A percentile compares a stretch with the other conserved stretches of the same genome.
phyloP scores from a whole-genome alignment of 768 basidiomycete genomes.

The Termitomyces sp. region DNA sequence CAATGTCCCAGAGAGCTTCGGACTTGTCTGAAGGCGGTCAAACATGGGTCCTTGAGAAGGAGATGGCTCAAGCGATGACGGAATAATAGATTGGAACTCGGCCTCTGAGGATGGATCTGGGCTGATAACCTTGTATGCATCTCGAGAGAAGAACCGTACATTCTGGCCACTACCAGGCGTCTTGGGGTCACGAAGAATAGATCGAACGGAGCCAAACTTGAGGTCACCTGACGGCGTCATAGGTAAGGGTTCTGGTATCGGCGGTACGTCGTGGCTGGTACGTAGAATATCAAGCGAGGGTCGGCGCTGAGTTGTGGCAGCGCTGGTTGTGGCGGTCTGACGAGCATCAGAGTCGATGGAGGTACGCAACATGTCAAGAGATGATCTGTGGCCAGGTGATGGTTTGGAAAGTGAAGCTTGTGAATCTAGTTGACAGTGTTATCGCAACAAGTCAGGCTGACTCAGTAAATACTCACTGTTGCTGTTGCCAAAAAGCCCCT shows the following conservation, averaged over 20 bases:
- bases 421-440: constrained; percentile 20
- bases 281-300: constrained; percentile 37
- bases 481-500: constrained; percentile 28
- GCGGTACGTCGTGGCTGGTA: constrained; percentile 14
- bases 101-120: constrained; percentile 53
- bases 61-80: constrained; percentile 19
- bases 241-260: constrained; percentile 8
- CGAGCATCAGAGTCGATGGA: constrained; percentile 5
- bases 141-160: constrained; percentile 72
- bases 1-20: constrained; percentile 22
- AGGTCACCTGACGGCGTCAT: constrained; percentile 28
- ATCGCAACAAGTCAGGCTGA: neutral
- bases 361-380: constrained; percentile 28
- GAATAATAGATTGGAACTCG: constrained; percentile 28
- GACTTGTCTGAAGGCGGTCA: constrained; percentile 24
- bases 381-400: constrained; percentile 20
- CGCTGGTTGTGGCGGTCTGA: constrained; percentile 7
- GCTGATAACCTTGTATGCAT: constrained; percentile 59
- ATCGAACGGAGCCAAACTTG: constrained; percentile 53
- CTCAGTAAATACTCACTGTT: constrained; percentile 26
- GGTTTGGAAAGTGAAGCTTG: constrained; percentile 25
- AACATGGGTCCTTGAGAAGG: constrained; percentile 19
- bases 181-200: constrained; percentile 65
- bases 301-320: constrained; percentile 20
- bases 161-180: constrained; percentile 77